Evolutionary conservation across 495 filamentous ascomycete species (phyloP), one percentile per base, ranked within the genome.

Genomic region (Amniculicola lignicola): DNA sequence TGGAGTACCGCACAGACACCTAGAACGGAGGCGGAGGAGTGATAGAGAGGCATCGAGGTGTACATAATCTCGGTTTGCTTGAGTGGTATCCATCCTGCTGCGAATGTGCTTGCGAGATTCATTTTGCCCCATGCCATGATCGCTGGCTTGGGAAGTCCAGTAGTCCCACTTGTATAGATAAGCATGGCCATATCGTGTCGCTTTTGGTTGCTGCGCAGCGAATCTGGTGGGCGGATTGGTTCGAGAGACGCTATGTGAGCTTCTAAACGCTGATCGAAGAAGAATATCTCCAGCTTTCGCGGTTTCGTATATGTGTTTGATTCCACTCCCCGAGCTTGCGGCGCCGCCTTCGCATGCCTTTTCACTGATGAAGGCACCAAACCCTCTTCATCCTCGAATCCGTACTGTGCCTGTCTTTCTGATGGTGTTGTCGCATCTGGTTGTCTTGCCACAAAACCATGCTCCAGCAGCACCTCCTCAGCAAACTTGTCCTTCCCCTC

Each of bases 21-120:
- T 14, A 96, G 76, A 10, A 95, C 47, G 19, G 81, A 70, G 16
- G 88, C 93, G 0, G 92, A 88, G 38, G 86, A 82, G 70, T 98
- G 93, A 65, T 98, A 98, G 14, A 98, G 79, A 0, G 93, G 93
- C 90, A 97, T 96, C 54, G 83, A 88, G 82, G 92, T 95, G 71
- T 93, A 96, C 64, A 90, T 83, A 19, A 85, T 77, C 61, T 96
- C 91, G 0, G 63, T 67, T 9, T 72, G 60, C 11, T 72, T 79
- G 5, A 90, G 70, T 0, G 70, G 63, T 55, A 89, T 68, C 75
- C 80, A 89, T 10, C 74, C 62, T 1, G 71, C 62, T 0, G 81
- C 70, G 60, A 90, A 86, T 7, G 72, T 61, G 21, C 72, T 70
- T 1, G 79, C 79, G 10, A 77, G 70, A 11, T 74, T 72, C 14